Conservation (phyloP, 225 moss, liverwort and hornwort species). For the Straminergon stramineum region DNA sequence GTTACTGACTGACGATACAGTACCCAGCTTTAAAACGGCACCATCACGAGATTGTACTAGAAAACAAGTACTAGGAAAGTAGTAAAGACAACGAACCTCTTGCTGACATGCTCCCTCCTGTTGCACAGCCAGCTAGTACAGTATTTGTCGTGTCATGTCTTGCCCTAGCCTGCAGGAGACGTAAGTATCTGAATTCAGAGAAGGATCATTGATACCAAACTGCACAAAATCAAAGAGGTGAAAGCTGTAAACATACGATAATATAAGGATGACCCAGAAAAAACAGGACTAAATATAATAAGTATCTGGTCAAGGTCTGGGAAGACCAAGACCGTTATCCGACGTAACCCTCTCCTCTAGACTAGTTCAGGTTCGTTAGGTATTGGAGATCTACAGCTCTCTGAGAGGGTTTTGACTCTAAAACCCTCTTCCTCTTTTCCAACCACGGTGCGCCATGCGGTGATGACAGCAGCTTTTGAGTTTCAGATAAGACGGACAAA, state of each 20-base stretch:
- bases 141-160: slow-evolving; percentile 85
- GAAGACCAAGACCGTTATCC: neutral
- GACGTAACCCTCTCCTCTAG: neutral
- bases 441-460: neutral
- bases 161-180: slow-evolving; percentile 63
- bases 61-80: neutral
- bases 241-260: neutral
- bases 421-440: neutral
- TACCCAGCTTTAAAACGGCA: neutral
- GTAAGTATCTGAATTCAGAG: neutral
- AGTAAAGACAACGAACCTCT: slow-evolving; percentile 43
- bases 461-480: neutral
- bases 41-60: neutral
- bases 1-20: neutral
- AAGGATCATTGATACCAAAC: neutral
- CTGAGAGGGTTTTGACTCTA: neutral
- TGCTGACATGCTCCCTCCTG: slow-evolving; percentile 86
- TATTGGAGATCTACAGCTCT: neutral
- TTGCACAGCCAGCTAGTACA: slow-evolving; percentile 85
- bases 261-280: neutral
- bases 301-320: neutral
- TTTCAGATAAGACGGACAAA: neutral
- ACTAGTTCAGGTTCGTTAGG: neutral
- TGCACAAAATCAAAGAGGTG: neutral
- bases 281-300: neutral